A percentile compares a stretch with the other conserved stretches of the same genome.
phyloP scores from a whole-genome alignment of 2,329 filamentous ascomycete species.

The Myriosclerotinia scirpicola region DNA sequence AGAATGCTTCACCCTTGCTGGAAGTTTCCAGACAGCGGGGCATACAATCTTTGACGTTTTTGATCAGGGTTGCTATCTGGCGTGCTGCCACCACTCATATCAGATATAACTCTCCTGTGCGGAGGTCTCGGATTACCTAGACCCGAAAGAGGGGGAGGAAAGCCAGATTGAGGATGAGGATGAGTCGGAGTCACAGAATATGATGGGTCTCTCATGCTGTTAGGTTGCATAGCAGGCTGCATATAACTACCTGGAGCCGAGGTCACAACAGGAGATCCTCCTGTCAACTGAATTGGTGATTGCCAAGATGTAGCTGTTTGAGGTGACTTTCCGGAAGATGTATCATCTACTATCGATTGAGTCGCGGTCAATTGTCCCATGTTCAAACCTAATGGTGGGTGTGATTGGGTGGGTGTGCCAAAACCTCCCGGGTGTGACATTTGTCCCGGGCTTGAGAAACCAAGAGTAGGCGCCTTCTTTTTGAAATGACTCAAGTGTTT shows the following conservation, averaged over 20 bases:
- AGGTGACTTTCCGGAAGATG: constrained; percentile 40
- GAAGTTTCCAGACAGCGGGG: constrained; percentile 32
- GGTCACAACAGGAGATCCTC: constrained; percentile 36
- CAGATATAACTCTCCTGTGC: constrained; percentile 38
- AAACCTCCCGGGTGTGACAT: constrained; percentile 36
- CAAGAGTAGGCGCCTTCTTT: constrained; percentile 50
- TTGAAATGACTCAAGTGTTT: constrained; percentile 85
- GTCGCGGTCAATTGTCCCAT: constrained; percentile 37
- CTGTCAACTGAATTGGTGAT: constrained; percentile 38
- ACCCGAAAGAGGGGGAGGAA: constrained; percentile 28
- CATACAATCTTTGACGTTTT: constrained; percentile 41
- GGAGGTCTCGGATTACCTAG: constrained; percentile 32
- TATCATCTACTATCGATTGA: constrained; percentile 40
- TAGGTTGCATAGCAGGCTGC: constrained; percentile 23
- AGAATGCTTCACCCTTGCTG: constrained; percentile 28
- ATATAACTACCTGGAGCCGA: constrained; percentile 35
- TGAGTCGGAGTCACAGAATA: constrained; percentile 39
- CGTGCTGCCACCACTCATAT: constrained; percentile 34
- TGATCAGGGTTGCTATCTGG: constrained; percentile 36
- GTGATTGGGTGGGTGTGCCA: constrained; percentile 31
- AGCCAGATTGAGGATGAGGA: constrained; percentile 31
- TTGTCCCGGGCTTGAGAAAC: constrained; percentile 29
- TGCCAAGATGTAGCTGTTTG: constrained; percentile 39
- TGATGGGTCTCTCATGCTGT: constrained; percentile 34
- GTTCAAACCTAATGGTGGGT: constrained; percentile 36